Evolutionary conservation across 2,329 filamentous ascomycete genomes (phyloP), one percentile per base, ranked within the genome.

Genomic region (Epichloe uncinata): DNA sequence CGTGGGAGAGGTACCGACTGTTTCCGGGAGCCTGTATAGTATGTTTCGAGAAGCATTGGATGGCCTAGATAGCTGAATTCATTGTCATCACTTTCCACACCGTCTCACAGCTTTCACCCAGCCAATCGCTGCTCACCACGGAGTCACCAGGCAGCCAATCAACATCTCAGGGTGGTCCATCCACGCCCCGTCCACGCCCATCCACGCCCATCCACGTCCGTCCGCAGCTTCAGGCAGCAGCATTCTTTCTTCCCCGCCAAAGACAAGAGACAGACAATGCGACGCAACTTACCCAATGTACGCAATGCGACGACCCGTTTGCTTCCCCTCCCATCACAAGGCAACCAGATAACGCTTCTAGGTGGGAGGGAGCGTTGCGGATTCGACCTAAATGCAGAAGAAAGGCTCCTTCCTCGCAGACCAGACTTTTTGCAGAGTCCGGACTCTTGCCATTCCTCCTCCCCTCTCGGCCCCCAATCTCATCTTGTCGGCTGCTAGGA

Each of bases 221-320:
- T 30, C 8, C 26, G 4, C 41, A n/a, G 5, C 22, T 49, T 47
- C 48, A 55, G 54, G 54, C 54, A 55, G 52, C 54, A 55, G 52
- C 52, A 54, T 55, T 55, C 48, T 42, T 2, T 16, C 35, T 46
- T 46, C 48, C 43, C 48, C 48, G 35, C 42, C 13, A 16, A n/a
- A 38, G 30, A 47, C 37, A 41, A 33, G 47, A 20, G 16, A 30
- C 26, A 38, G 30, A 41, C 26, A 30, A 30, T 30, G 26, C 46
- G 36, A 11, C 18, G 22, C 22, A 2, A 26, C 2, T 5, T 22
- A 22, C 20, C 16, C 16, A 16, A 16, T 16, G 6, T 7, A 22
- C 22, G 22, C 22, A 26, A 26, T 26, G 22, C 22, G 22, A 26
- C 22, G 22, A 26, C 42, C 42, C 2, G 15, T 22, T 42, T 40